phyloP scores from a whole-genome alignment of 169 alveolate species.

The Plasmodium falciparum region DNA sequence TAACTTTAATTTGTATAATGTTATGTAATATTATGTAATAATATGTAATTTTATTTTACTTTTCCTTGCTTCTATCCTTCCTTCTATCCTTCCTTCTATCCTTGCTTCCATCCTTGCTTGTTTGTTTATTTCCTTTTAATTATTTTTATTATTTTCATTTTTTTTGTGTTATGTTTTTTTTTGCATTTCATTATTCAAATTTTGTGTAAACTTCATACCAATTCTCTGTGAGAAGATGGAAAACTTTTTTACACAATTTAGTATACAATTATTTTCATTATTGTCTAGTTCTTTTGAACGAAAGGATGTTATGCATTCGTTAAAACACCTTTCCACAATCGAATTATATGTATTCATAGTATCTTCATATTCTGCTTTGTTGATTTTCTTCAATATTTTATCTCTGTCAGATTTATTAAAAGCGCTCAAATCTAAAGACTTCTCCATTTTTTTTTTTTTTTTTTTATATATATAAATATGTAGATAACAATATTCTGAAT shows the following conservation, averaged over 20 bases:
- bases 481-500: too few relatives aligned
- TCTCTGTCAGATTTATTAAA: conserved; percentile 80
- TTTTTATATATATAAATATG: not conserved
- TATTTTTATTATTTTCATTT: not conserved
- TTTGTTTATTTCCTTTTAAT: too few relatives aligned
- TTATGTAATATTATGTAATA: too few relatives aligned
- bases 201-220: conserved; percentile 84
- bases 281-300: conserved; percentile 84
- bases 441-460: conserved; percentile 46
- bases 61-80: too few relatives aligned
- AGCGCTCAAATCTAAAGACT: conserved; percentile 74
- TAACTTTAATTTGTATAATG: too few relatives aligned
- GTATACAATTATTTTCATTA: conserved; percentile 82
- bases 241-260: conserved; percentile 85
- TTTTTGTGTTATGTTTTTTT: conserved; percentile 28
- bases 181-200: conserved; percentile 76
- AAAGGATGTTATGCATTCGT: conserved; percentile 84
- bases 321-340: conserved; percentile 84
- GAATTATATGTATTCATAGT: conserved; percentile 86
- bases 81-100: too few relatives aligned
- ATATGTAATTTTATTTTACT: too few relatives aligned
- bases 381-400: conserved; percentile 80
- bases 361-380: conserved; percentile 86
- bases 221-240: conserved; percentile 85
- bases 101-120: too few relatives aligned